These are phyloP conservation scores for Rhododendron mucronatum DNA, from an alignment of 148 eudicot species.

Conservation along the genomic window DNA sequence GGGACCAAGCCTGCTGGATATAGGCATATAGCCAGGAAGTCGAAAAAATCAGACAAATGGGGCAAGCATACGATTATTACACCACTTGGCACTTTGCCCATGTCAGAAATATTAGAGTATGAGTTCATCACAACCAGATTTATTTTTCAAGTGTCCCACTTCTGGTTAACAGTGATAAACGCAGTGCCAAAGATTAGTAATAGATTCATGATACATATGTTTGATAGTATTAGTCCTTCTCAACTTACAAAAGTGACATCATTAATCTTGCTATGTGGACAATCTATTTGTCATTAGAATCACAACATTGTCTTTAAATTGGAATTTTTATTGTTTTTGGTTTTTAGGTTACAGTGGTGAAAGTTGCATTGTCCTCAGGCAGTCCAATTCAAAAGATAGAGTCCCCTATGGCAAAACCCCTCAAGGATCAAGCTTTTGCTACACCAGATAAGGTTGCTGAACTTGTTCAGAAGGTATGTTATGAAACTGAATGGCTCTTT, in stretches of 20 bases:
- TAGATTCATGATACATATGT: not conserved
- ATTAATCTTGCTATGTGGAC: not conserved
- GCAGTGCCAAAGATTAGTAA: not conserved
- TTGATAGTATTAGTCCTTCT: not conserved
- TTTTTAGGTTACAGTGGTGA: conserved; percentile 85
- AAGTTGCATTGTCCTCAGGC: conserved; percentile 67
- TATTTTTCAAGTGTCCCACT: not conserved
- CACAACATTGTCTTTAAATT: not conserved
- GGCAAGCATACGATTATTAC: not conserved
- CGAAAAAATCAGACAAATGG: not conserved
- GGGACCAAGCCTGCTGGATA: not conserved
- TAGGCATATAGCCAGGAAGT: conserved; percentile 1
- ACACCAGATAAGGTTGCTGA: conserved; percentile 87
- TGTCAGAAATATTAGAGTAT: not conserved
- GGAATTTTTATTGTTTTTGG: not conserved
- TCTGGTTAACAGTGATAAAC: not conserved
- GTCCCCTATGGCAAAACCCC: conserved; percentile 61
- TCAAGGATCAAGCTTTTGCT: conserved; percentile 96
- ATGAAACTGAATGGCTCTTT: not conserved
- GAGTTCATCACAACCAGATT: not conserved
- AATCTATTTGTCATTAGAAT: not conserved
- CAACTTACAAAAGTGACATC: not conserved
- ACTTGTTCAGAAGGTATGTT: conserved; percentile 70
- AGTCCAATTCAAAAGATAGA: conserved; percentile 60
- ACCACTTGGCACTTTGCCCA: not conserved